Conservation (phyloP, 352 stramenopile genomes). For the Phytophthora europaea region DNA sequence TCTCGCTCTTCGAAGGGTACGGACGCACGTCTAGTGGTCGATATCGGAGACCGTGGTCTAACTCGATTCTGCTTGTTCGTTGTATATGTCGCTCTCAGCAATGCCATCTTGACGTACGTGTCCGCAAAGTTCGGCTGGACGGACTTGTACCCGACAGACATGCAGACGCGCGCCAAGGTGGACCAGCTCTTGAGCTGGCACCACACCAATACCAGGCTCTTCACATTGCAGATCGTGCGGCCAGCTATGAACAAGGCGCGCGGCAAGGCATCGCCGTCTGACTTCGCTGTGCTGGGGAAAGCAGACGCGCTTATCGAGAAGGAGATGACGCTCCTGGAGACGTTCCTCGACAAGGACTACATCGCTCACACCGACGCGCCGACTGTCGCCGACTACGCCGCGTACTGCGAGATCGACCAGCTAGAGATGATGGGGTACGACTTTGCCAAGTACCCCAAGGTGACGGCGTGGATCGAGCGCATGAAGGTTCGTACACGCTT, state of each 20-base stretch:
- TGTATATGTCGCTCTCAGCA: conserved; percentile 21
- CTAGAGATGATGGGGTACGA: conserved; percentile 57
- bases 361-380: conserved; percentile 47
- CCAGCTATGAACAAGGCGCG: conserved; percentile 28
- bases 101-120: conserved; percentile 57
- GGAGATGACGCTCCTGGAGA: conserved; percentile 46
- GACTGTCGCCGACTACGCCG: conserved; percentile 56
- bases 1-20: conserved; percentile 65
- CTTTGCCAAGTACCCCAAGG: conserved; percentile 52
- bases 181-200: conserved; percentile 66
- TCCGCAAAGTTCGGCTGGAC: conserved; percentile 55
- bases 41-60: conserved; percentile 2
- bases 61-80: too few relatives aligned
- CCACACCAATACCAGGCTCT: conserved; percentile 48
- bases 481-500: conserved; percentile 27
- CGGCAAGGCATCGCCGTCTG: conserved; percentile 29
- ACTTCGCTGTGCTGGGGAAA: conserved; percentile 39
- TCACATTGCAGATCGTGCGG: conserved; percentile 46
- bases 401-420: conserved; percentile 72
- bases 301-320: conserved; percentile 44
- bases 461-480: conserved; percentile 46
- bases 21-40: not conserved
- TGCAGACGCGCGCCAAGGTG: conserved; percentile 51
- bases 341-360: conserved; percentile 53
- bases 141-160: conserved; percentile 53